Conservation (phyloP, 306 rosid genomes). For the Herpetospermum pedunculosum region DNA sequence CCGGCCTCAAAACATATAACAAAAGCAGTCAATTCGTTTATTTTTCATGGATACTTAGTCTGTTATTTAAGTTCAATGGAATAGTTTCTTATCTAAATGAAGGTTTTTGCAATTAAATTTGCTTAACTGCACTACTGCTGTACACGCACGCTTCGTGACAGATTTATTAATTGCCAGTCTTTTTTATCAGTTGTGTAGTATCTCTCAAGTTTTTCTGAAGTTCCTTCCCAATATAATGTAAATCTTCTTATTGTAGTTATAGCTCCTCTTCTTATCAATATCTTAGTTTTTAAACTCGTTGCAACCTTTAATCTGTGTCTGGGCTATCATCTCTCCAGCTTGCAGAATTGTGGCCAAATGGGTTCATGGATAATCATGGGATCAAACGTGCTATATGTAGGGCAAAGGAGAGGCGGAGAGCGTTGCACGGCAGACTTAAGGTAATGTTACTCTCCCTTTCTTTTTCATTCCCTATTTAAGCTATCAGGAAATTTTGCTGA, state of each 20-base stretch:
- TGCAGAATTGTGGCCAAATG: slow-evolving; percentile 85
- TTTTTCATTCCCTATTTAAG: neutral
- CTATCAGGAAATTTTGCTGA: neutral
- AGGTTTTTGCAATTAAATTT: neutral
- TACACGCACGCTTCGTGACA: neutral
- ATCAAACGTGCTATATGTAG: slow-evolving; percentile 87
- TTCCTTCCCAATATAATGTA: neutral
- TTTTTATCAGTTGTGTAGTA: neutral
- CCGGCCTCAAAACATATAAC: neutral
- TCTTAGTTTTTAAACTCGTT: neutral
- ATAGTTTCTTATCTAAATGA: neutral
- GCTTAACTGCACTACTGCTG: neutral
- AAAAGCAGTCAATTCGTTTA: neutral
- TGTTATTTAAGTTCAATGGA: neutral
- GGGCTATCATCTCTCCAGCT: slow-evolving; percentile 40
- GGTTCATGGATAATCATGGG: slow-evolving; percentile 96
- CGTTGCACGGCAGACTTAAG: slow-evolving; percentile 46
- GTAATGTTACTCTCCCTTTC: slow-evolving; percentile 18
- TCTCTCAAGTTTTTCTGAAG: neutral
- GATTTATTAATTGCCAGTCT: neutral
- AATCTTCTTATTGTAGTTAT: neutral
- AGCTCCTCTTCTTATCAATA: neutral
- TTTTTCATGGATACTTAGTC: neutral
- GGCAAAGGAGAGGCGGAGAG: slow-evolving; percentile 84
- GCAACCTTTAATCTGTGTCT: neutral